Evolutionary conservation across 768 basidiomycete genomes (phyloP), one percentile per base, ranked within the genome.

Genomic region (Amanita pallidorosea): DNA sequence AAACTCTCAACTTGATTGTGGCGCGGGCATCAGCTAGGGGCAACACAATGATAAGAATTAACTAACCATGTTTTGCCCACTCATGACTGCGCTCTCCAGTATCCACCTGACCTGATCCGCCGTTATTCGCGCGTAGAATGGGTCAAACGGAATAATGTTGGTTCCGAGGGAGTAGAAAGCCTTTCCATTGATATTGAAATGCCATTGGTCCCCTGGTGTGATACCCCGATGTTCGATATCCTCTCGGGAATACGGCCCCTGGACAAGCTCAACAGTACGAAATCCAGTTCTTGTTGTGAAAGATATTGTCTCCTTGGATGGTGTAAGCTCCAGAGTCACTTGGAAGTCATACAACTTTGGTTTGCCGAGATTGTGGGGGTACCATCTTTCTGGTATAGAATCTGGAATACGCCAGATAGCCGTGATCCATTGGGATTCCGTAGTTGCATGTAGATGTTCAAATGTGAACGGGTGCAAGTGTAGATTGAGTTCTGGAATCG

Each of bases 61-160:
- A 63, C 69, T 12, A 45, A 80, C 77, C 77, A 78, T 80, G 53
- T 80, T 80, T 61, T 80, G 79, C 7, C 76, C 77, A 49, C 74
- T 75, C 43, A 63, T 60, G 2, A 76, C 70, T 2, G 74, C 77
- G 53, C 77, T 79, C 61, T 80, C 72, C 12, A 80, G 59, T 18
- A 80, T 63, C 79, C 78, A 80, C 31, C 73, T 63, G 6, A 77
- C 75, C 51, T 70, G 65, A 22, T 75, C 76, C 9, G 72, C 67
- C 8, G 71, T 70, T 11, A 67, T 72, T 36, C 79, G 65, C 27
- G 76, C 63, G 53, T 80, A 79, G 59, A 81, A 80, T 7, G 75
- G 74, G 60, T 81, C 79, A 55, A 78, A 80, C 1, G 80, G 80
- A 51, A 81, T 77, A 55, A 79, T 70, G 49, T 79, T 81, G 22